Evolutionary conservation across 2,329 filamentous ascomycete species (phyloP), one percentile per base, ranked within the genome.

Genomic region (Botrytis paeoniae): DNA sequence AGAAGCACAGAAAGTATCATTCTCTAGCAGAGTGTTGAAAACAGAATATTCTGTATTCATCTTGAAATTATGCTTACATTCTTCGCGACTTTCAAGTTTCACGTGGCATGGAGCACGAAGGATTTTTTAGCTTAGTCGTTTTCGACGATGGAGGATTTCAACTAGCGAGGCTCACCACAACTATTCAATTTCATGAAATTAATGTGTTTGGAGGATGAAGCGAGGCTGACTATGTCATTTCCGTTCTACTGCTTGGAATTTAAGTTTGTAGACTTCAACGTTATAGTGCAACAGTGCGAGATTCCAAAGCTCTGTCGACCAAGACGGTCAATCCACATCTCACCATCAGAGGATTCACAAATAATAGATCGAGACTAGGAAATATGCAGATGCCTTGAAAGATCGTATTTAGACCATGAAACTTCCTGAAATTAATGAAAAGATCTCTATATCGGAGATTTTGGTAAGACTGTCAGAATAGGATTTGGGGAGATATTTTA

Each of bases 401-500:
- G n/a, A 7, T 57, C 3, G 29, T 18, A n/a, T 29, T 29, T 29
- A 16, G 25, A 57, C 7, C 3, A 18, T 18, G 6, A 7, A 29
- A 16, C 51, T 29, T 18, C n/a, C 7, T 29, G 14, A 57, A 57
- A 22, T 62, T 12, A 41, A 70, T 32, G 51, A 57, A 94, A 98
- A 29, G 82, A 89, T 97, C 75, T 93, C 97, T 61, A 95, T 98
- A 25, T 97, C 94, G 29, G 95, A 95, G 71, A 93, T 82, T 98
- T 98, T 83, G 95, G 98, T 81, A 97, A 95, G 20, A 97, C 93
- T 35, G 95, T 29, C 18, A 35, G 69, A 25, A 35, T 66, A 8
- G 45, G n/a, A 48, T 59, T 29, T 61, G 22, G 37, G 45, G 37
- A 35, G 12, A 3, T 54, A 14, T 14, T 5, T n/a, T 14, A 88